phyloP scores from a whole-genome alignment of 257 asterid genomes.

The Striga asiatica region DNA sequence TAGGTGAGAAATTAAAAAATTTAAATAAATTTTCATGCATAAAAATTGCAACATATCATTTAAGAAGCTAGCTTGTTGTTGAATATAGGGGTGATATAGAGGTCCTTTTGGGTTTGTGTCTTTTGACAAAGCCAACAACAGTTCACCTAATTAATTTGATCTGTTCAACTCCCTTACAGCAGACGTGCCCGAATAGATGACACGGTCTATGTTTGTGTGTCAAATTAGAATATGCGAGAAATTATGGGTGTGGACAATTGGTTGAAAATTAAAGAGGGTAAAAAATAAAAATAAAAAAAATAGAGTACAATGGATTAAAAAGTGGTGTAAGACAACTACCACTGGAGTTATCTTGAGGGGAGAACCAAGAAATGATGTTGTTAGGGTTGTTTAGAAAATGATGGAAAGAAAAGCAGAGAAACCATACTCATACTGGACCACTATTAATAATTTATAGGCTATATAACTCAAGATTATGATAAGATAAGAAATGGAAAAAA shows the following conservation, averaged over 20 bases:
- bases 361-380: conserved; percentile 14
- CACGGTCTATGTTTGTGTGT: not conserved
- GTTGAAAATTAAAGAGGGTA: too few species aligned
- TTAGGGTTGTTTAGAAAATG: conserved; percentile 43
- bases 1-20: conserved; percentile 25
- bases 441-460: too few species aligned
- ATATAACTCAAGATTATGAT: too few species aligned
- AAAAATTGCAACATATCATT: not conserved
- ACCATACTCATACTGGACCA: too few species aligned
- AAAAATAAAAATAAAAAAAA: too few species aligned
- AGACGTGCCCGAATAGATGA: conserved; percentile 32
- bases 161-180: conserved; percentile 40
- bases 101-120: conserved; percentile 18
- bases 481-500: too few species aligned
- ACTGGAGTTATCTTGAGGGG: conserved; percentile 20
- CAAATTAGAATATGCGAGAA: not conserved
- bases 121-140: conserved; percentile 36
- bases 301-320: too few species aligned
- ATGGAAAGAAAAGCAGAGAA: conserved; percentile 13
- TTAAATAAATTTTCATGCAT: not conserved
- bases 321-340: conserved; percentile 33
- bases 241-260: conserved; percentile 11
- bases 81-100: conserved; percentile 1
- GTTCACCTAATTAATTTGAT: conserved; percentile 35
- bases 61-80: not conserved